Conservation (phyloP, 2,329 filamentous ascomycete genomes). For the Aspergillus oerlinghausenensis region DNA sequence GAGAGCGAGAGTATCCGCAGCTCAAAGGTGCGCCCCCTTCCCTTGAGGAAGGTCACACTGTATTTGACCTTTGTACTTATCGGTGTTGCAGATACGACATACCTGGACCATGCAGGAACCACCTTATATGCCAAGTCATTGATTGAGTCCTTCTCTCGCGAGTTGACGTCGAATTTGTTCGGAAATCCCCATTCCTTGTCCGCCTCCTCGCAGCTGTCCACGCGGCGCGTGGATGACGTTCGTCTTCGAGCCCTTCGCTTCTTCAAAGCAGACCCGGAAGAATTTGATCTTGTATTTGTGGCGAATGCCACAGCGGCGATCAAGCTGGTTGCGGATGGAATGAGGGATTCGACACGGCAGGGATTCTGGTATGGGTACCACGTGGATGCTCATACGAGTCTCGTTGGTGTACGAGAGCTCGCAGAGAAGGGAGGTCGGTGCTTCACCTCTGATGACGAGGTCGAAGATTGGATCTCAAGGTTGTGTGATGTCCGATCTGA, state of each 20-base stretch:
- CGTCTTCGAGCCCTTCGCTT: constrained; percentile 67
- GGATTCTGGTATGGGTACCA: constrained; percentile 85
- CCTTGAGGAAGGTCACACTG: background rate
- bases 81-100: constrained; percentile 57
- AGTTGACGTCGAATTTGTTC: constrained; percentile 73
- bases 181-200: constrained; percentile 92
- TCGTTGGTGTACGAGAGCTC: constrained; percentile 75
- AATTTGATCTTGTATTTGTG: constrained; percentile 87
- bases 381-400: constrained; percentile 76
- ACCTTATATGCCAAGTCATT: constrained; percentile 75
- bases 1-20: constrained; percentile 45
- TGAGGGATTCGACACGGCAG: constrained; percentile 57
- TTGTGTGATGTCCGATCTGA: constrained; percentile 12
- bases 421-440: constrained; percentile 59
- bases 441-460: constrained; percentile 58
- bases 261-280: constrained; percentile 73
- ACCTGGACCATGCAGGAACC: constrained; percentile 95
- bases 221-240: constrained; percentile 69
- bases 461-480: constrained; percentile 60
- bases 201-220: constrained; percentile 70
- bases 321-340: constrained; percentile 76
- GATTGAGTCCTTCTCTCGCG: constrained; percentile 72
- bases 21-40: constrained; percentile 30
- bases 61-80: background rate
- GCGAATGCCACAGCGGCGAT: constrained; percentile 88